Evolutionary conservation across 2,329 filamentous ascomycete species (phyloP).

Genomic region (Leptographium galeiforme): DNA sequence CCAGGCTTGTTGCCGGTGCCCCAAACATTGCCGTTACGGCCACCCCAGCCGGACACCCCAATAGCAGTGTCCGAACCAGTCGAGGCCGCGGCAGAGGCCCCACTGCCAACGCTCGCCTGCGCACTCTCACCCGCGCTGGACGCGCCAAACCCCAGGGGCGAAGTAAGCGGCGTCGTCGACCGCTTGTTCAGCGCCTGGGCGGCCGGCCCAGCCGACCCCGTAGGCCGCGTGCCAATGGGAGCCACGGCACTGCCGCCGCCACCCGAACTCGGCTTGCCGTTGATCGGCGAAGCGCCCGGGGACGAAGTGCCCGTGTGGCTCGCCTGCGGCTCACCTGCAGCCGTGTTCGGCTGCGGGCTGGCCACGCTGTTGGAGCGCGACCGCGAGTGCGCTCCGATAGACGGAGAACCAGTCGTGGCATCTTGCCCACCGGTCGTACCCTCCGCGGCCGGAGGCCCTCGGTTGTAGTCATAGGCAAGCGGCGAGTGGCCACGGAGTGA

Average conservation of each 20-base stretch:
- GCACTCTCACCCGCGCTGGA: constrained; percentile 20
- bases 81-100: constrained; percentile 40
- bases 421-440: constrained; percentile 10
- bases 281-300: constrained; percentile 64
- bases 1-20: constrained; percentile 66
- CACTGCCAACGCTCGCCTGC: constrained; percentile 26
- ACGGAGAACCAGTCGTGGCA: constrained; percentile 24
- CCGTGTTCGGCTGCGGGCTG: constrained; percentile 60
- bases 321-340: constrained; percentile 48
- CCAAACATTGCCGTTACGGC: constrained; percentile 65
- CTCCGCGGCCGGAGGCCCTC: constrained; percentile 23
- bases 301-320: constrained; percentile 78
- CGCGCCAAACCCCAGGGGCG: constrained; percentile 59
- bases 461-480: constrained; percentile 55
- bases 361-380: constrained; percentile 73
- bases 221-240: constrained; percentile 82
- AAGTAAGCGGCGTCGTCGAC: constrained; percentile 81
- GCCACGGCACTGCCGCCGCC: constrained; percentile 50
- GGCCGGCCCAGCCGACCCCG: constrained; percentile 28
- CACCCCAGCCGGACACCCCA: constrained; percentile 54
- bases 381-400: constrained; percentile 37
- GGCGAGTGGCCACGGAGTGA: constrained; percentile 67
- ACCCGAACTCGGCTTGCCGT: constrained; percentile 38
- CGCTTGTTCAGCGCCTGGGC: constrained; percentile 60
- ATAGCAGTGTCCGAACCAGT: constrained; percentile 30